Percentiles rank a stretch among this genome's conserved stretches.
Conservation (phyloP, 768 basidiomycete species). For the Mycena galopus region DNA sequence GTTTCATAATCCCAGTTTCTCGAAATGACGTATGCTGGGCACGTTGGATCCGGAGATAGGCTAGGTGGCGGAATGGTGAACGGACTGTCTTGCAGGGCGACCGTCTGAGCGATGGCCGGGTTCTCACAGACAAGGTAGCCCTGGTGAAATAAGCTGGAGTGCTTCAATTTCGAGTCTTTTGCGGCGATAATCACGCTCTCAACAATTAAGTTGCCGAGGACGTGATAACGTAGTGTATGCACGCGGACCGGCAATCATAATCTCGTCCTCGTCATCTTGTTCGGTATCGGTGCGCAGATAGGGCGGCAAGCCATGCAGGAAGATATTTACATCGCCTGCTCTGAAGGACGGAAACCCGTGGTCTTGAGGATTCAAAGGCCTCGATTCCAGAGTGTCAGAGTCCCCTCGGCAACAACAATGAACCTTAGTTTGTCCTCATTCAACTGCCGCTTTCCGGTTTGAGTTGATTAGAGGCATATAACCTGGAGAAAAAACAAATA, state of each 20-base stretch:
- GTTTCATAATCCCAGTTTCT: slow-evolving; percentile 80
- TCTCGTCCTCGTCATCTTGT: slow-evolving; percentile 52
- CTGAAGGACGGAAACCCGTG: slow-evolving; percentile 52
- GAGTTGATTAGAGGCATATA: neutral
- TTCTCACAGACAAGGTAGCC: slow-evolving; percentile 39
- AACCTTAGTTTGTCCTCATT: slow-evolving; percentile 95
- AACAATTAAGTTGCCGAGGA: neutral
- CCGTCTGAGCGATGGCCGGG: slow-evolving; percentile 24
- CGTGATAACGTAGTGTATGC: neutral
- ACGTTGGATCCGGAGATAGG: slow-evolving; percentile 80
- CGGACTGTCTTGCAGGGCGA: slow-evolving; percentile 40
- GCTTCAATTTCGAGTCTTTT: slow-evolving; percentile 75
- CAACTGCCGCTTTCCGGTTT: slow-evolving; percentile 82
- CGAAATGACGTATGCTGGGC: slow-evolving; percentile 80
- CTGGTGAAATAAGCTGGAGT: slow-evolving; percentile 62
- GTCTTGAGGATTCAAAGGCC: slow-evolving; percentile 43
- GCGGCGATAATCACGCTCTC: slow-evolving; percentile 78
- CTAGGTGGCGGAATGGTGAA: slow-evolving; percentile 58
- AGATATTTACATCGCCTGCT: slow-evolving; percentile 95
- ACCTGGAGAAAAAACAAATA: no score
- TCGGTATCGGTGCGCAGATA: slow-evolving; percentile 24
- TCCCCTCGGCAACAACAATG: slow-evolving; percentile 77
- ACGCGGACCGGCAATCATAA: slow-evolving; percentile 88
- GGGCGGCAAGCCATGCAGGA: slow-evolving; percentile 74
- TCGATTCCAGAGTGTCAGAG: slow-evolving; percentile 29